Evolutionary conservation across 1,284 basidiomycete species (phyloP).

Genomic region (Ustilago esculenta): DNA sequence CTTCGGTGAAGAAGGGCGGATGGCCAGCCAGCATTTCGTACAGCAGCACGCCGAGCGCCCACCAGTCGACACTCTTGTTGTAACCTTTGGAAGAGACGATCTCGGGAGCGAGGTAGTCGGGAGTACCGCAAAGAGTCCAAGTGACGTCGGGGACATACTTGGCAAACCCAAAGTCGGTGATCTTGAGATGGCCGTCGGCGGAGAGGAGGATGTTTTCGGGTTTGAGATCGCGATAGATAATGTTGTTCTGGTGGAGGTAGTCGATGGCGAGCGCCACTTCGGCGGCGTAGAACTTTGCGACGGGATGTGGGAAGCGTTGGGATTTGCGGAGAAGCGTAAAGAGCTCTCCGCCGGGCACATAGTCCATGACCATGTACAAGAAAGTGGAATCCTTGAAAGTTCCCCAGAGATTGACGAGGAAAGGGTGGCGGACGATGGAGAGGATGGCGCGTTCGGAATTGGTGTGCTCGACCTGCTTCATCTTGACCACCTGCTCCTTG

Average conservation of each 20-base stretch:
- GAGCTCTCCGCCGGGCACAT: conserved; percentile 95
- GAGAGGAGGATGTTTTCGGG: conserved; percentile 95
- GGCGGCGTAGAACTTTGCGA: conserved; percentile 98
- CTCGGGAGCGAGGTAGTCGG: conserved; percentile 78
- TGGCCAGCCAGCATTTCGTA: conserved; percentile 72
- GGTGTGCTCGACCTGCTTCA: conserved; percentile 98
- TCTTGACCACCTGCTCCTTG: conserved; percentile 85
- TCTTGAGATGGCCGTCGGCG: conserved; percentile 94
- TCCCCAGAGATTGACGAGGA: conserved; percentile 98
- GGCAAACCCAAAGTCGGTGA: conserved; percentile 98
- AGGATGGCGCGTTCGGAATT: conserved; percentile 94
- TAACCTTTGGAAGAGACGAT: conserved; percentile 86
- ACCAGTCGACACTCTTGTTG: conserved; percentile 99
- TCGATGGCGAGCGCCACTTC: conserved; percentile 95
- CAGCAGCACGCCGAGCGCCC: conserved; percentile 89
- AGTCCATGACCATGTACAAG: conserved; percentile 99
- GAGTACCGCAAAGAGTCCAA: conserved; percentile 90
- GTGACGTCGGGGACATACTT: conserved; percentile 89
- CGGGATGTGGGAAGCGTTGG: conserved; percentile 95
- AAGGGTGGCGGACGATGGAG: conserved; percentile 88
- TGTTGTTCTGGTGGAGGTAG: conserved; percentile 87
- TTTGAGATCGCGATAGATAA: conserved; percentile 97
- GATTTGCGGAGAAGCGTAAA: conserved; percentile 71
- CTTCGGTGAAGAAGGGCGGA: conserved; percentile 69
- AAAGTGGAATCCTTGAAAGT: conserved; percentile 93